Evolutionary conservation across 2,329 filamentous ascomycete genomes (phyloP), one percentile per base, ranked within the genome.

Genomic region (Talaromyces sp.): DNA sequence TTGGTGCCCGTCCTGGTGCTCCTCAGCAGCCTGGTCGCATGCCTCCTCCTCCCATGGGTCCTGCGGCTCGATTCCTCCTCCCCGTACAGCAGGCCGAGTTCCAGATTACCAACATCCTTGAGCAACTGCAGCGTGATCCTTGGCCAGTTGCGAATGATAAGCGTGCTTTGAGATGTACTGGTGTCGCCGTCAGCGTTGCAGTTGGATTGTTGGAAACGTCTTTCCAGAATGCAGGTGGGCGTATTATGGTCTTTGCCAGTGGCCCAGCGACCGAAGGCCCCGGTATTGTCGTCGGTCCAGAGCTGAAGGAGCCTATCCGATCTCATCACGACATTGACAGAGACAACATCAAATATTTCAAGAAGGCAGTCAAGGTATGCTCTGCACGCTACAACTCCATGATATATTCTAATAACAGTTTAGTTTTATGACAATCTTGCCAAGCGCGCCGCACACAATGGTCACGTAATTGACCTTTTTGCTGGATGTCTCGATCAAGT

Each of bases 331-430:
- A 99, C 74, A 99, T 99, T 78, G 95, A 99, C 76, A 89, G 93
- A 65, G 95, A 99, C 79, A 97, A 97, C 77, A 96, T 97, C 82
- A 99, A 99, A 80, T 97, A 98, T 81, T 98, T 96, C 82, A 99
- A 99, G 85, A 99, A 99, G 82, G 95, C 95, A 24, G 81, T 97
- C 60, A 99, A 98, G 87, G 90, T 92, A 78, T 66, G 83, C 59
- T 22, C 37, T 13, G 24, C 16, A n/a, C 19, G 19, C n/a, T 60
- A 47, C 22, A 24, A 11, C 13, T 24, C 37, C 13, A 33, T 71
- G 76, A 5, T 27, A 10, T 11, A n/a, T 43, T n/a, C 45, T 62
- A 57, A 50, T 45, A 66, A 76, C 8, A n/a, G 14, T 37, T 9
- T 75, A 93, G 89, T 98, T 97, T 79, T 99, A 98, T 77, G 95